Evolutionary conservation across 2,329 filamentous ascomycete species (phyloP), one percentile per base, ranked within the genome.

Genomic region (Aureobasidium uvarum): DNA sequence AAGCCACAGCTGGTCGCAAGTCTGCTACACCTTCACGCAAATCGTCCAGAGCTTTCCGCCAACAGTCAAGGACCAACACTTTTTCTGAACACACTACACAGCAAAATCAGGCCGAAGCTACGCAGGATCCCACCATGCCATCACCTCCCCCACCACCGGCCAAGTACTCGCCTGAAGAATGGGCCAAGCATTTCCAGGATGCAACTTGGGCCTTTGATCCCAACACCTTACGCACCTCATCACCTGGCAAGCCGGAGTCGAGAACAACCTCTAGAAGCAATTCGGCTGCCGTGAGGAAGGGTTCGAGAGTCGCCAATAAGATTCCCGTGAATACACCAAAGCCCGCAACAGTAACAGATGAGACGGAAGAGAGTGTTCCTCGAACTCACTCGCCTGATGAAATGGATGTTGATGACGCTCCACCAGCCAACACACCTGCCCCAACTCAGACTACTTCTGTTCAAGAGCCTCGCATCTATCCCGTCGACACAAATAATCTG

Each of bases 331-430:
- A 33, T 45, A 59, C 62, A 28, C 36, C 46, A 33, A 48, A 63
- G 45, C 63, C 60, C 52, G 66, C 62, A 4, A 63, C 58, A 2
- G 66, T 65, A n/a, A 62, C 64, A n/a, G 66, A 66, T 43, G 62
- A 74, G 7, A 71, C 76, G 54, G 65, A 71, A 6, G 70, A 72
- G 18, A 72, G 69, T n/a, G 69, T 72, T 25, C 62, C 46, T 52
- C 39, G 45, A 31, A 51, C 28, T 73, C 71, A 62, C 71, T 73
- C 71, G 11, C 68, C 68, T 5, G 78, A 81, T 69, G 78, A 78
- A 0, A 82, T 82, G 80, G 80, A 82, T 56, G 81, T 82, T 39
- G 80, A 82, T 66, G 72, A 75, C 1, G 71, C 74, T 67, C 76
- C 70, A 66, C 76, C 66, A 33, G 65, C 65, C 16, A 31, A n/a